phyloP scores from a whole-genome alignment of 2,329 filamentous ascomycete species.

The Penicillium brevicompactum region DNA sequence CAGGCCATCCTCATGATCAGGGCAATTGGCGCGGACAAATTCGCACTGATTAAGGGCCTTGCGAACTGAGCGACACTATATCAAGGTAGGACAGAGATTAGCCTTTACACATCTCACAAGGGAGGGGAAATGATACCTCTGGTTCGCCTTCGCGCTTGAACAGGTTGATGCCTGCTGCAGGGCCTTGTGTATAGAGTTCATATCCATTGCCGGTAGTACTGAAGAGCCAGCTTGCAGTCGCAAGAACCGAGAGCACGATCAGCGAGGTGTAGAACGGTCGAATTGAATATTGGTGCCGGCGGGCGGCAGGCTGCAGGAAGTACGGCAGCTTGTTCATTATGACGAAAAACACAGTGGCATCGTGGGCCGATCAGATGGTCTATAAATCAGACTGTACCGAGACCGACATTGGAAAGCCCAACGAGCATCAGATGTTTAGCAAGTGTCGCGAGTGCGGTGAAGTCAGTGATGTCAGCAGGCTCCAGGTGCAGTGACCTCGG shows the following conservation, averaged over 20 bases:
- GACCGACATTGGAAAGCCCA: background rate
- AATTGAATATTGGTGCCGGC: constrained; percentile 40
- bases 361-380: constrained; percentile 23
- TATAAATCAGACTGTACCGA: background rate
- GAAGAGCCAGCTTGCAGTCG: constrained; percentile 32
- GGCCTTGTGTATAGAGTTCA: background rate
- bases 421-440: background rate
- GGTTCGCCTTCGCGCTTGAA: constrained; percentile 24
- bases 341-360: constrained; percentile 28
- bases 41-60: constrained; percentile 77
- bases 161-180: constrained; percentile 13
- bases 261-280: constrained; percentile 51
- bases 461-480: constrained; percentile 26
- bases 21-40: constrained; percentile 80
- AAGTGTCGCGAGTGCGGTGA: constrained; percentile 17
- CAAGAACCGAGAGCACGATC: constrained; percentile 38
- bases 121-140: constrained; percentile 27
- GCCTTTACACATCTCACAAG: constrained; percentile 12
- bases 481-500: constrained; percentile 5
- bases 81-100: constrained; percentile 19
- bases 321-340: constrained; percentile 29
- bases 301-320: constrained; percentile 23
- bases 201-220: constrained; percentile 12
- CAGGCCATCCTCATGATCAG: constrained; percentile 86
- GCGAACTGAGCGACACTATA: constrained; percentile 77